A percentile compares a stretch with the other conserved stretches of the same genome.
These are phyloP conservation scores for Rhodamnia rubescens DNA, from an alignment of 345 rosid genomes.

Conservation along the genomic window DNA sequence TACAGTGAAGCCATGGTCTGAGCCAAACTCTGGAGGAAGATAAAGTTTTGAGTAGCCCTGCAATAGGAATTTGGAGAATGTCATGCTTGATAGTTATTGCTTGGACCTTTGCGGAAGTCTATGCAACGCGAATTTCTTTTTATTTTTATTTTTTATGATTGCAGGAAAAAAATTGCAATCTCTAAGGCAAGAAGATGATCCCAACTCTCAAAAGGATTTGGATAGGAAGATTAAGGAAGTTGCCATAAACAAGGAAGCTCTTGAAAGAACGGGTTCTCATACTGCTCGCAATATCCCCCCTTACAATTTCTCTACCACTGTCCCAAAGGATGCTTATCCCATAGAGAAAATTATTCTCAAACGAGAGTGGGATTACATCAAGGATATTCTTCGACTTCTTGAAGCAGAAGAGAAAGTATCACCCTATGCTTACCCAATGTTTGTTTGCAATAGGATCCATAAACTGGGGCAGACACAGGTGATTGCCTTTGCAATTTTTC, in stretches of 20 bases:
- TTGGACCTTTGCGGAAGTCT: background rate
- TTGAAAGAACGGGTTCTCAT: constrained; percentile 25
- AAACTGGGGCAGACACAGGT: constrained; percentile 50
- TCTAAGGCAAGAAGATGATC: constrained; percentile 35
- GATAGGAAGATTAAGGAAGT: constrained; percentile 28
- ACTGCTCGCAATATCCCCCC: constrained; percentile 63
- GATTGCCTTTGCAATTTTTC: background rate
- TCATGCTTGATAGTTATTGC: background rate
- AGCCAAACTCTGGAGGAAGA: too few species aligned
- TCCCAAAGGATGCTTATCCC: constrained; percentile 62
- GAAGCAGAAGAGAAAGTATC: constrained; percentile 12
- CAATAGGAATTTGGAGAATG: background rate
- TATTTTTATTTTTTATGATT: background rate
- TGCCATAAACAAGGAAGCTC: constrained; percentile 43
- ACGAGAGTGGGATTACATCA: constrained; percentile 58
- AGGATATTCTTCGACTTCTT: constrained; percentile 36
- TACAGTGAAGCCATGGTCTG: too few species aligned
- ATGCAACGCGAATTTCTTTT: background rate
- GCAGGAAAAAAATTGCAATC: constrained; percentile 44
- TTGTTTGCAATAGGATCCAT: constrained; percentile 58
- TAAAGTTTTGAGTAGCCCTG: too few species aligned
- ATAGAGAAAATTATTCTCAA: constrained; percentile 48
- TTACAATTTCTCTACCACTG: constrained; percentile 35
- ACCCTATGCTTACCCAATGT: constrained; percentile 36
- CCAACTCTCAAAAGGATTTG: constrained; percentile 29